Percentiles rank a stretch among this genome's conserved stretches.
Evolutionary conservation across 2,329 filamentous ascomycete genomes (phyloP).

Genomic region (Fusarium nematophilum): DNA sequence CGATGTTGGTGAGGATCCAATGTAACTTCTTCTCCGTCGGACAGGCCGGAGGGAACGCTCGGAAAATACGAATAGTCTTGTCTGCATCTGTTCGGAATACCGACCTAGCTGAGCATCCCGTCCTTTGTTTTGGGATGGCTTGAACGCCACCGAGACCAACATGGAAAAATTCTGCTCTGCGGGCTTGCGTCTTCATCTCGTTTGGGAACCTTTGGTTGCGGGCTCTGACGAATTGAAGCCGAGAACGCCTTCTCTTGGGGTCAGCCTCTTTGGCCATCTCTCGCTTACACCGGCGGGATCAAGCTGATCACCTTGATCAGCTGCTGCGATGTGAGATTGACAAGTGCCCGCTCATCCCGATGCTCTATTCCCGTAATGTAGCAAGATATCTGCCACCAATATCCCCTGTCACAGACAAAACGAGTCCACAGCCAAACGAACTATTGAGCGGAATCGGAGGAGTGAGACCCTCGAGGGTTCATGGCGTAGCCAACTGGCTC

Average conservation of each 20-base stretch:
- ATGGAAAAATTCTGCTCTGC: constrained; percentile 19
- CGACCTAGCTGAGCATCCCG: constrained; percentile 16
- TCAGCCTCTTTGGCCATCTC: constrained; percentile 15
- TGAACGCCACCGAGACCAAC: constrained; percentile 19
- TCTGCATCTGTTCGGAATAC: neutral
- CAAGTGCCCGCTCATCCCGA: neutral
- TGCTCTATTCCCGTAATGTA: neutral
- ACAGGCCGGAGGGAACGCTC: constrained; percentile 9
- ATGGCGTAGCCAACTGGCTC: constrained; percentile 31
- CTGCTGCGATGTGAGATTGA: constrained; percentile 30
- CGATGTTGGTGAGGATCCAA: constrained; percentile 15
- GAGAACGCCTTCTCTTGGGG: constrained; percentile 21
- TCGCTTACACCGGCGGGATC: constrained; percentile 12
- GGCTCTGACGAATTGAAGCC: constrained; percentile 27
- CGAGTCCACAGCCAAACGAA: constrained; percentile 15
- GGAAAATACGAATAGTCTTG: constrained; percentile 4
- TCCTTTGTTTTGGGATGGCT: constrained; percentile 17
- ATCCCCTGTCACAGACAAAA: neutral
- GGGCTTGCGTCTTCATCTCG: constrained; percentile 29
- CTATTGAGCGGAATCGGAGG: constrained; percentile 22
- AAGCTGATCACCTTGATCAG: constrained; percentile 9
- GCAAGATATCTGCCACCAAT: neutral
- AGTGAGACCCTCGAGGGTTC: constrained; percentile 19
- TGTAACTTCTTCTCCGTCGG: constrained; percentile 29
- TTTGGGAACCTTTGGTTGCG: constrained; percentile 30